Evolutionary conservation across 768 basidiomycete species (phyloP), one percentile per base, ranked within the genome.

Genomic region (Termitomyces bulborhizus): DNA sequence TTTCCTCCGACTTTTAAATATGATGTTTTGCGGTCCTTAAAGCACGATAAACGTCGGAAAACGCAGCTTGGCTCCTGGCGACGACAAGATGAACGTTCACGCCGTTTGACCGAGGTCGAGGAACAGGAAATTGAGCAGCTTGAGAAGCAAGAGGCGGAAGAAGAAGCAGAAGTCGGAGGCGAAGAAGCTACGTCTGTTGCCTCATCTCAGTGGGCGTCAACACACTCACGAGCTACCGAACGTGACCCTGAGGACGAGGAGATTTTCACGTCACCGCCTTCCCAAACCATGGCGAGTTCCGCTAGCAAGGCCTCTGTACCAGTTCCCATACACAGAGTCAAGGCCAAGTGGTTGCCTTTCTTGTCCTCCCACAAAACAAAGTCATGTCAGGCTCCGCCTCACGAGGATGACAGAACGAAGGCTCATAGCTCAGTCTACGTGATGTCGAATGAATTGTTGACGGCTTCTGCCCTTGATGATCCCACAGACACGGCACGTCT

Each of bases 1-100:
- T 98, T 98, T 59, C 84, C 92, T 4, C 94, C 94, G 0, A 97
- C 95, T 0, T 98, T 95, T 79, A 97, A 97, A 64, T 93, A 93
- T 64, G 87, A 95, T 61, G 88, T 95, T 6, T 68, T 83, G 52
- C 79, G 80, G 26, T 78, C 79, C 2, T 66, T 78, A 18, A 86
- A 83, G 67, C 76, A 74, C 57, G 63, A 74, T 48, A 79, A 76
- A 64, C 72, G 73, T 27, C 69, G 65, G 37, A 49, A 57, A 36
- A 70, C 72, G 8, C 75, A 69, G 56, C 67, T 69, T n/a, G 69
- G 70, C 46, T 69, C 65, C 60, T 72, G 71, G 59, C 65, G 60
- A 49, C 62, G 63, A 62, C 70, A 48, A 65, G 71, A 44, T 59
- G 76, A 76, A 6, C 69, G 69, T 45, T 53, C 55, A 41, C 62